phyloP scores from a whole-genome alignment of 495 filamentous ascomycete genomes.

The Hypoxylon lenormandii region DNA sequence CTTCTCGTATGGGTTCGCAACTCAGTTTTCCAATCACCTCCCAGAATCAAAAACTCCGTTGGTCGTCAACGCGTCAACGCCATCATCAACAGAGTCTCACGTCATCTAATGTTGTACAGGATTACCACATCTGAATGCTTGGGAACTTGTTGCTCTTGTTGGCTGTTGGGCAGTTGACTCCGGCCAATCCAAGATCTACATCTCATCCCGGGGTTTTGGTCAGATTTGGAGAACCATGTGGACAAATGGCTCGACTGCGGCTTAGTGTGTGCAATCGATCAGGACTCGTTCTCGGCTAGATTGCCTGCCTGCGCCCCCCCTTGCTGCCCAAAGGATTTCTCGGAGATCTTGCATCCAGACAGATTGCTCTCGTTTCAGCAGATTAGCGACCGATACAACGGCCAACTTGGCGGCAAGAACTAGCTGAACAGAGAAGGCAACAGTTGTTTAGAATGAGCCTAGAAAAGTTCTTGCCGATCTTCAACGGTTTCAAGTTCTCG shows the following conservation, averaged over 20 bases:
- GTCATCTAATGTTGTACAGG: slow-evolving; percentile 25
- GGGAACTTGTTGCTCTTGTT: not conserved
- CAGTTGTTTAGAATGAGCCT: slow-evolving; percentile 8
- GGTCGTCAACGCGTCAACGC: not conserved
- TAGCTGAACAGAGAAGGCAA: slow-evolving; percentile 24
- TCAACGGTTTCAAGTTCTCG: not conserved
- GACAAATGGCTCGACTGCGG: slow-evolving; percentile 43
- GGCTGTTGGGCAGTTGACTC: not conserved
- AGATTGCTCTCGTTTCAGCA: slow-evolving; percentile 46
- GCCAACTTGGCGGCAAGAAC: slow-evolving; percentile 32
- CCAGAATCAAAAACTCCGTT: not conserved
- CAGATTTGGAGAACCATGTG: slow-evolving; percentile 50
- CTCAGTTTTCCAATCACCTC: not conserved
- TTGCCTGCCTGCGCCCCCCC: slow-evolving; percentile 43
- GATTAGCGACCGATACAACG: slow-evolving; percentile 47
- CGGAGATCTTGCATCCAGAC: slow-evolving; percentile 49
- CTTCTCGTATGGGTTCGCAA: too few relatives aligned
- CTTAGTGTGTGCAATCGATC: slow-evolving; percentile 47
- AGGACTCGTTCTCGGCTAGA: slow-evolving; percentile 46
- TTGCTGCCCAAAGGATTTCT: slow-evolving; percentile 38
- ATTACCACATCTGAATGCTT: not conserved
- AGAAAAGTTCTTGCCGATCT: not conserved
- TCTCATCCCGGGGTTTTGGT: slow-evolving; percentile 44
- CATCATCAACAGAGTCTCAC: slow-evolving; percentile 21
- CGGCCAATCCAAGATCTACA: slow-evolving; percentile 42